These are phyloP conservation scores for Aspergillus latus DNA, from an alignment of 2,329 filamentous ascomycete genomes.

Conservation along the genomic window DNA sequence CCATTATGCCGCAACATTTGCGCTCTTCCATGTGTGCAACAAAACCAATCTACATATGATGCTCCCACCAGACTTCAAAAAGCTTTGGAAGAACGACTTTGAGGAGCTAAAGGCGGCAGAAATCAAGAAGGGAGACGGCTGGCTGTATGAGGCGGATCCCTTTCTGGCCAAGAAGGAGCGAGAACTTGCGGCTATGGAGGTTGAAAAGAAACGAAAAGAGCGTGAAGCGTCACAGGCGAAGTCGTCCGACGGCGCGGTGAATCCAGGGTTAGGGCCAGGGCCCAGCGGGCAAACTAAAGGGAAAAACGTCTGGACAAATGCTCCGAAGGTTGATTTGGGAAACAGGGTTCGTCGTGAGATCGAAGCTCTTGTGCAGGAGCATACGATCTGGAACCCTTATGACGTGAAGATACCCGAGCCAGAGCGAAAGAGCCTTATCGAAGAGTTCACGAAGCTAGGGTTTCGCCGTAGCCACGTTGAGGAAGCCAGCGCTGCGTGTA, in stretches of 20 bases:
- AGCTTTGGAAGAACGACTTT: constrained; percentile 88
- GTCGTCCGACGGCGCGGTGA: constrained; percentile 66
- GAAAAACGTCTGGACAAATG: constrained; percentile 77
- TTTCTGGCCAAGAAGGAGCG: constrained; percentile 78
- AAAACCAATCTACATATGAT: constrained; percentile 96
- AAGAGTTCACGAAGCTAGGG: constrained; percentile 73
- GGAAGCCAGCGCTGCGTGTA: constrained; percentile 83
- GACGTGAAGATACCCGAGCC: constrained; percentile 62
- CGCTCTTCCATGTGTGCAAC: constrained; percentile 85
- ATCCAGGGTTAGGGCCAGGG: constrained; percentile 46
- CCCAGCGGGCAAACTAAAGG: constrained; percentile 38
- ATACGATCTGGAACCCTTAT: constrained; percentile 85
- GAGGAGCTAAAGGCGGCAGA: constrained; percentile 78
- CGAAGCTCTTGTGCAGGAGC: constrained; percentile 73
- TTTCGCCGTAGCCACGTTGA: constrained; percentile 88
- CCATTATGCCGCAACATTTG: constrained; percentile 90
- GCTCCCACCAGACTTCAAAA: constrained; percentile 83
- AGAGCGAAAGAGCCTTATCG: constrained; percentile 62
- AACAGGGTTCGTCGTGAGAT: constrained; percentile 74
- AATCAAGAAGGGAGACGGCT: constrained; percentile 70
- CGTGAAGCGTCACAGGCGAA: constrained; percentile 60
- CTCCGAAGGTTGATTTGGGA: constrained; percentile 92
- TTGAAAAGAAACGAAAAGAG: constrained; percentile 78
- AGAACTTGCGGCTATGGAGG: constrained; percentile 71
- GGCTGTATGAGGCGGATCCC: constrained; percentile 95